Evolutionary conservation across 257 asterid genomes (phyloP), one percentile per base, ranked within the genome.

Genomic region (Solanum appendiculatum): DNA sequence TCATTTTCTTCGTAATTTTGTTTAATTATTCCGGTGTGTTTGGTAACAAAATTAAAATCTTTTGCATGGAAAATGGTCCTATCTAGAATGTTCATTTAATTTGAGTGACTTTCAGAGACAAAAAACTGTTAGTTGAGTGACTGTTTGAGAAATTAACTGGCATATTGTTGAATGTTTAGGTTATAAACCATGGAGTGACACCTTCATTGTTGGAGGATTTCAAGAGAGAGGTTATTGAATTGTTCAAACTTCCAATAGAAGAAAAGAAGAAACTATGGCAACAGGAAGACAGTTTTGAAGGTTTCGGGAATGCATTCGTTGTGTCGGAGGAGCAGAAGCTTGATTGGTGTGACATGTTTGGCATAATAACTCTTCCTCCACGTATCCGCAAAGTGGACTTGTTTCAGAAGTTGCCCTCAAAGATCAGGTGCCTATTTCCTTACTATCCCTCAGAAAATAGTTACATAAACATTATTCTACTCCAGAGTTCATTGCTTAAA

Each of bases 331-430:
- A n/a, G 33, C 70, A 63, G 33, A 63, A 92, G 90, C 93, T 93
- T 46, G 96, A 93, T 70, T 93, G 96, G 94, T 86, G 90, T 11
- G 96, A 93, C 88, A 92, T 90, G 92, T 93, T 93, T 88, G 90
- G 82, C 90, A 73, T 92, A 29, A 86, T 90, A 48, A 92, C 94
- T 54, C 90, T 89, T 3, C 94, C 94, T 0, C 33, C 5, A 10
- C 9, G 1, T 25, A 39, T 91, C 64, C 87, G 95, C 44, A 91
- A 92, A 82, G 91, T 92, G 80, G 91, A 91, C 88, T 87, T 95
- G 29, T 88, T 95, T 69, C 94, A 95, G 60, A 88, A 88, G 36
- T 92, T 95, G 42, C 93, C 97, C 21, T 25, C 86, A 23, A 60
- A 70, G 4, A 88, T 95, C 91, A 93, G 96, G 97, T 90, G 23